Conservation (phyloP, 1,284 basidiomycete genomes). For the Exobasidium cylindrosporum region DNA sequence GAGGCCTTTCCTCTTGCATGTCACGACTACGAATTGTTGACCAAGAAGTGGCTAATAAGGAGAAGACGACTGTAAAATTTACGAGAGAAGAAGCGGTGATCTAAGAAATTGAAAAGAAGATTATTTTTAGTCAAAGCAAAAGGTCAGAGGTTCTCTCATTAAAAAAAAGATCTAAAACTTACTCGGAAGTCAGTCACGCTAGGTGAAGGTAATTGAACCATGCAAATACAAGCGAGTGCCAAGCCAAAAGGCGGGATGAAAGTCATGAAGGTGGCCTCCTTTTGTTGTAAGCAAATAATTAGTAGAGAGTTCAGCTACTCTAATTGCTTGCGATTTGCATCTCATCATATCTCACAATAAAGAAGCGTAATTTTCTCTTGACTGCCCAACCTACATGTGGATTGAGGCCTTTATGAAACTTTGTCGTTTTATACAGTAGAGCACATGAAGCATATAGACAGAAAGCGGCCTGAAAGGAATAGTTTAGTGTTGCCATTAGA, state of each 20-base stretch:
- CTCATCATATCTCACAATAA: not conserved
- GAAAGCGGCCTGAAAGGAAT: not conserved
- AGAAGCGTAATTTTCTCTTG: not conserved
- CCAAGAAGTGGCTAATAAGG: slow-evolving; percentile 7
- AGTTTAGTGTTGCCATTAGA: not conserved
- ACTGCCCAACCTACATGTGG: not conserved
- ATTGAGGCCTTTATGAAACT: not conserved
- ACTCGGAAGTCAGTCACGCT: not conserved
- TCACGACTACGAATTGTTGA: not conserved
- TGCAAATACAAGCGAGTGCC: not conserved
- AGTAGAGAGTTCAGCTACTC: too few relatives aligned
- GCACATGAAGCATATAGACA: not conserved
- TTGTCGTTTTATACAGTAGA: not conserved
- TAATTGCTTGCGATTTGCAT: too few relatives aligned
- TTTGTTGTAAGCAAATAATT: too few relatives aligned
- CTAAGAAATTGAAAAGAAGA: too few relatives aligned
- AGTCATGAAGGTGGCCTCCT: slow-evolving; percentile 2
- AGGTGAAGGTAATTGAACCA: not conserved
- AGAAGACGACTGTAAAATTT: slow-evolving; percentile 4
- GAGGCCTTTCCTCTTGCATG: not conserved
- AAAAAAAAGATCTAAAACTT: too few relatives aligned
- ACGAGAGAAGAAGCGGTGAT: not conserved
- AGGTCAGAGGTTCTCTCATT: too few relatives aligned
- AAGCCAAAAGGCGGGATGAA: not conserved
- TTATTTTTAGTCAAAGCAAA: too few relatives aligned